Evolutionary conservation across 345 rosid genomes (phyloP), one percentile per base, ranked within the genome.

Genomic region (Citropsis articulata): DNA sequence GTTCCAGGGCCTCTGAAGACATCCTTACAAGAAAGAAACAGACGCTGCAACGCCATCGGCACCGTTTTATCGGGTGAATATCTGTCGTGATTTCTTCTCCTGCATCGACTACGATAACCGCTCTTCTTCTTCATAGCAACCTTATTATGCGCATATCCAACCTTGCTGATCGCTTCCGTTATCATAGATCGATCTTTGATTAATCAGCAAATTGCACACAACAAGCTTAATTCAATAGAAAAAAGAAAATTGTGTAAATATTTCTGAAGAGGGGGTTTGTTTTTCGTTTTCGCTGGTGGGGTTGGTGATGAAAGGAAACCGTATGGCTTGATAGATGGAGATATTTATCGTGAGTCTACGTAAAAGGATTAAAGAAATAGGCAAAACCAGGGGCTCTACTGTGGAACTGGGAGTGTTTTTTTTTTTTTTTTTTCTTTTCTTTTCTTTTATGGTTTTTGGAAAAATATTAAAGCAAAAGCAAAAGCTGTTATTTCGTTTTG

Each of bases 311-410:
- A 33, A 64, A 0, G 62, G 62, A 67, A 74, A 67, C 35, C 2
- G 36, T 25, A 14, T 28, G 50, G 13, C 50, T 13, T 0, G 50
- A 45, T 1, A 4, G 50, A 45, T 1, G 50, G 50, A 45, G 50
- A 45, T 45, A 45, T 45, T 45, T 45, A 45, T 45, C 50, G 13
- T 45, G 18, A 10, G 4, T 42, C 14, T 10, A 0, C 13, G 0
- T 42, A 42, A 42, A 10, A 2, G 16, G 48, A 42, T 42, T 42
- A 45, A 45, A n/a, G 75, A 62, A 28, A 28, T 22, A 30, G 66
- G 85, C 75, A 88, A 91, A 91, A 91, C 91, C 85, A 84, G 88
- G 92, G 94, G 92, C 92, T 74, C 66, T 13, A 25, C 73, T 64
- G 27, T 9, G 50, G 63, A 74, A 53, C 60, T 33, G 78, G 14